Conservation (phyloP, 2,329 filamentous ascomycete species). For the Didymella arachidicola region DNA sequence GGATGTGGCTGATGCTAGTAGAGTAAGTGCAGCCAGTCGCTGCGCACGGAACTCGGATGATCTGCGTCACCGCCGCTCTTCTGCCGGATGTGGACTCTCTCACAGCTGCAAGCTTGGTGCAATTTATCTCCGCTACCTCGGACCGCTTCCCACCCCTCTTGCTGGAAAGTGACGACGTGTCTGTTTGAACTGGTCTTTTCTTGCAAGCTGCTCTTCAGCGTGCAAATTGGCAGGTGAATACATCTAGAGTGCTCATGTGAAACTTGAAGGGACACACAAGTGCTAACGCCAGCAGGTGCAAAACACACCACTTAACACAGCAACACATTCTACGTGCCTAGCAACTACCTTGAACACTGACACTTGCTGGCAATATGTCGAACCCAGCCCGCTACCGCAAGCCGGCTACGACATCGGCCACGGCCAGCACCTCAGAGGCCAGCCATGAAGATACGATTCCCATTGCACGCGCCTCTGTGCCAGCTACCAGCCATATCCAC, state of each 20-base stretch:
- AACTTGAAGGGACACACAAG: background rate
- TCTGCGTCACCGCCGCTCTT: constrained; percentile 19
- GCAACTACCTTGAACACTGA: background rate
- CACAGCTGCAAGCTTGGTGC: constrained; percentile 17
- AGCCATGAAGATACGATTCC: background rate
- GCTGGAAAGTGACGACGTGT: constrained; percentile 14
- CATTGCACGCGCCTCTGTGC: background rate
- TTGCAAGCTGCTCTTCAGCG: background rate
- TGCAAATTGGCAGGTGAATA: background rate
- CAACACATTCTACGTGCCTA: background rate
- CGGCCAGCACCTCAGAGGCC: constrained; percentile 1
- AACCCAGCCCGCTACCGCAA: constrained; percentile 36
- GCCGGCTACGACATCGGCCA: constrained; percentile 22
- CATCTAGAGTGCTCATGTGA: background rate
- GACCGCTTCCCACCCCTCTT: constrained; percentile 17
- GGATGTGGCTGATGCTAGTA: constrained; percentile 11
- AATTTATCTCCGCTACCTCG: constrained; percentile 26
- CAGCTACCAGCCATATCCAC: constrained; percentile 10
- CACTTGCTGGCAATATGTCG: constrained; percentile 23
- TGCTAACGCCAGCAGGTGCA: constrained; percentile 2
- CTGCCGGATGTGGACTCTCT: constrained; percentile 14
- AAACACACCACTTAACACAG: background rate
- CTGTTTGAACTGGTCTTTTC: background rate
- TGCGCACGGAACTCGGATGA: constrained; percentile 6
- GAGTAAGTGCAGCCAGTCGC: constrained; percentile 8